Percentiles rank a stretch among this genome's conserved stretches.
Evolutionary conservation across 306 rosid species (phyloP).

Genomic region (Crotalaria pallida): DNA sequence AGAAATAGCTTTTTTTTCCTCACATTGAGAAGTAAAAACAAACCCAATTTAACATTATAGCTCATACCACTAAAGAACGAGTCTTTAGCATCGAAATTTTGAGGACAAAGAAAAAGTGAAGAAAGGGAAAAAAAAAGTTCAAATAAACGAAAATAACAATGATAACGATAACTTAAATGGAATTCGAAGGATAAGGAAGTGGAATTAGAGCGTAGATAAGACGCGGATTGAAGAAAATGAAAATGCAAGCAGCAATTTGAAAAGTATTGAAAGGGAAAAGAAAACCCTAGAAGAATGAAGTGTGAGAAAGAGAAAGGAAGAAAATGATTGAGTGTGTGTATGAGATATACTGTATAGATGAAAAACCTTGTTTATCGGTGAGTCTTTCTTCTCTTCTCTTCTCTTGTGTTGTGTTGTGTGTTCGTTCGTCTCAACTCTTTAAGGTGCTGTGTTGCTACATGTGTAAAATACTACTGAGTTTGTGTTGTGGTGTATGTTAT

Average conservation of each 20-base stretch:
- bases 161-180: neutral
- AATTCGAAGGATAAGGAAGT: neutral
- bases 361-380: neutral
- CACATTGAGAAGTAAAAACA: neutral
- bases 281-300: conserved; percentile 20
- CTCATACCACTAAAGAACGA: neutral
- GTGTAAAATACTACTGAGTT: no score
- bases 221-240: neutral
- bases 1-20: neutral
- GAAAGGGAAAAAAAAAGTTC: neutral
- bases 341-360: no score
- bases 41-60: neutral
- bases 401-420: neutral
- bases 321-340: neutral
- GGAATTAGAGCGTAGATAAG: neutral
- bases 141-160: neutral
- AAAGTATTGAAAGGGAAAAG: neutral
- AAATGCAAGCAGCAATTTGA: neutral
- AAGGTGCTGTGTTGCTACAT: no score
- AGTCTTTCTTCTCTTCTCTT: neutral
- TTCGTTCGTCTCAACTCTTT: no score
- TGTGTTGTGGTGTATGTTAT: no score
- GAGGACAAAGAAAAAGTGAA: neutral
- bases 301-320: neutral
- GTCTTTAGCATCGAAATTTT: neutral